Percentiles rank a stretch among this genome's conserved stretches.
Conservation (phyloP, 2,329 filamentous ascomycete genomes). For the Exophiala sp. region DNA sequence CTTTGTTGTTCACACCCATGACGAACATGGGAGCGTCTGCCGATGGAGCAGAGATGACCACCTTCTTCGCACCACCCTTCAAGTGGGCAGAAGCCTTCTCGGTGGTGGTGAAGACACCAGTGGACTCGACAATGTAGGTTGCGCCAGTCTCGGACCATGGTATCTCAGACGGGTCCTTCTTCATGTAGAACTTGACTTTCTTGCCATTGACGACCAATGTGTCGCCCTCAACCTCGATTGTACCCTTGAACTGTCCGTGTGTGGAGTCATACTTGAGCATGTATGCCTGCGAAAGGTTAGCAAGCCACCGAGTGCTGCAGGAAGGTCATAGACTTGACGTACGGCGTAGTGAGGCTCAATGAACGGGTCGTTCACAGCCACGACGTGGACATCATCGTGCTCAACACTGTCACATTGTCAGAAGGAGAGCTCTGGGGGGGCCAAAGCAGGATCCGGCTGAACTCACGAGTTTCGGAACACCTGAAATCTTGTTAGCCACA, state of each 20-base stretch:
- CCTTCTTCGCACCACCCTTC: conserved; percentile 97
- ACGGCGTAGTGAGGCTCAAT: conserved; percentile 97
- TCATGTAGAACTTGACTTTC: conserved; percentile 87
- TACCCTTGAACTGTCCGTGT: conserved; percentile 95
- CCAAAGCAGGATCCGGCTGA: conserved; percentile 10
- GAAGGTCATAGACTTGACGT: conserved; percentile 45
- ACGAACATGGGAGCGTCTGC: conserved; percentile 98
- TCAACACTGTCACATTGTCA: conserved; percentile 53
- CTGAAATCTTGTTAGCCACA: conserved; percentile 34
- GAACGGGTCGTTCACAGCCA: conserved; percentile 99
- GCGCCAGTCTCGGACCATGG: conserved; percentile 83
- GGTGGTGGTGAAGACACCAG: conserved; percentile 97
- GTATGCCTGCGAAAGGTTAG: conserved; percentile 63
- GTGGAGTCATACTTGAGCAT: conserved; percentile 99
- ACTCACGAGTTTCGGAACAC: conserved; percentile 94
- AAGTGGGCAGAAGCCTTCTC: conserved; percentile 94
- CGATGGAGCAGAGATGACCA: conserved; percentile 58
- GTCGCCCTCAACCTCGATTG: conserved; percentile 66
- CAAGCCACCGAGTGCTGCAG: not conserved
- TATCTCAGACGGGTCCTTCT: conserved; percentile 84
- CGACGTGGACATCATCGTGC: conserved; percentile 82
- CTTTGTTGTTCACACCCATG: conserved; percentile 96
- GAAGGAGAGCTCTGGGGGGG: conserved; percentile 26
- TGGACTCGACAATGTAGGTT: conserved; percentile 94
- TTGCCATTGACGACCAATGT: conserved; percentile 87